Conservation (phyloP, 129 eudicot genomes). For the Smallanthus sonchifolius region DNA sequence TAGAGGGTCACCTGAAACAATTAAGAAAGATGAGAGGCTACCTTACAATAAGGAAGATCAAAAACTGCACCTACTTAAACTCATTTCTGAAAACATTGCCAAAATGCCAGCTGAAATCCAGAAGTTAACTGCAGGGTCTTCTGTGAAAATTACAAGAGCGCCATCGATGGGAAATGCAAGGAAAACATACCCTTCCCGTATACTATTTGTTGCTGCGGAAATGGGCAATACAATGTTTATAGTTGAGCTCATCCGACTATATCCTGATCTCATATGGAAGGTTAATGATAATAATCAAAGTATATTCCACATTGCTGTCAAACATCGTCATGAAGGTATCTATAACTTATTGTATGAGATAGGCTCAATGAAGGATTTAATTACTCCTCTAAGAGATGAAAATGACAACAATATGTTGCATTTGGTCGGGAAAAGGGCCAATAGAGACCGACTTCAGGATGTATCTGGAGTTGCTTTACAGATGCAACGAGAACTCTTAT, state of each 20-base stretch:
- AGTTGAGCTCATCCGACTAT: slow-evolving; percentile 34
- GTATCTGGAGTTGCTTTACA: slow-evolving; percentile 56
- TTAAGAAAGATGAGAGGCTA: slow-evolving; percentile 14
- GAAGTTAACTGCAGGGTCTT: slow-evolving; percentile 2
- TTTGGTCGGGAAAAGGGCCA: slow-evolving; percentile 42
- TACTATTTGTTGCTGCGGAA: slow-evolving; percentile 45
- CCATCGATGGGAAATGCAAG: background rate
- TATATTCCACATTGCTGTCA: slow-evolving; percentile 50
- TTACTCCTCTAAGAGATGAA: slow-evolving; percentile 32
- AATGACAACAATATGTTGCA: slow-evolving; percentile 45
- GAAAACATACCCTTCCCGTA: slow-evolving; percentile 32
- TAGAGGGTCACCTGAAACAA: slow-evolving; percentile 23
- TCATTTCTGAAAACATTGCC: slow-evolving; percentile 24
- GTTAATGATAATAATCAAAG: slow-evolving; percentile 44
- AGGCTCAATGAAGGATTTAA: slow-evolving; percentile 43
- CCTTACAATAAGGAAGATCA: slow-evolving; percentile 25
- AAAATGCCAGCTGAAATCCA: slow-evolving; percentile 28
- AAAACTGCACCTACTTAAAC: slow-evolving; percentile 27
- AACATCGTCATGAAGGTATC: slow-evolving; percentile 43
- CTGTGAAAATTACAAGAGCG: background rate
- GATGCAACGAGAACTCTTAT: slow-evolving; percentile 47
- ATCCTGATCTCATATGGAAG: slow-evolving; percentile 61
- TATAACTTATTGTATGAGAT: slow-evolving; percentile 45
- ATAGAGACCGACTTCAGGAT: slow-evolving; percentile 29
- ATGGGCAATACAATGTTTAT: slow-evolving; percentile 45